Evolutionary conservation across 192 early-diverging fungal genomes (phyloP).

Genomic region (Obelidium mucronatum): DNA sequence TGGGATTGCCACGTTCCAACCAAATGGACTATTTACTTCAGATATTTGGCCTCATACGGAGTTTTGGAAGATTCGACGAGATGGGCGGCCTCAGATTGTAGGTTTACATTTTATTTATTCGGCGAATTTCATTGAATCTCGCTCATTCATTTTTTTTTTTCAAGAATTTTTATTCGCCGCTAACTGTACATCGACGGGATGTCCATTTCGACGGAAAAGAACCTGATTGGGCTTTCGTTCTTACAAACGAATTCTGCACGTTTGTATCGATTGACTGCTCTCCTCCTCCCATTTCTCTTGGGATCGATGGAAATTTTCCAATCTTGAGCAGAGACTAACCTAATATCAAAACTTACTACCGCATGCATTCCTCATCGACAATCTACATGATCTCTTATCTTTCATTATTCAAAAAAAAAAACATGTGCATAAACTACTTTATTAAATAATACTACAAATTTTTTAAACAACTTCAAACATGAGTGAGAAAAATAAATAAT

Average conservation of each 20-base stretch:
- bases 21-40: constrained; percentile 11
- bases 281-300: not conserved
- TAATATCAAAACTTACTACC: no score
- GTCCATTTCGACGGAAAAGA: not conserved
- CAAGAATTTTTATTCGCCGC: constrained; percentile 2
- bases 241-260: not conserved
- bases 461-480: not conserved
- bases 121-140: no score
- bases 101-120: no score
- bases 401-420: not conserved
- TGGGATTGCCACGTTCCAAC: not conserved
- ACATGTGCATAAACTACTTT: not conserved
- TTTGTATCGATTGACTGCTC: not conserved
- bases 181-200: constrained; percentile 5
- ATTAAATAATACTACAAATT: not conserved
- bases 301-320: not conserved
- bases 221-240: not conserved
- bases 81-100: constrained; percentile 13
- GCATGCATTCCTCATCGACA: no score
- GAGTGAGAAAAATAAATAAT: no score
- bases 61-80: constrained; percentile 7
- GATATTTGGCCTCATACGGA: constrained; percentile 23
- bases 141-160: not conserved
- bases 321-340: not conserved
- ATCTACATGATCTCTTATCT: not conserved